Evolutionary conservation across 257 asterid genomes (phyloP).

Genomic region (Solanum phureja): DNA sequence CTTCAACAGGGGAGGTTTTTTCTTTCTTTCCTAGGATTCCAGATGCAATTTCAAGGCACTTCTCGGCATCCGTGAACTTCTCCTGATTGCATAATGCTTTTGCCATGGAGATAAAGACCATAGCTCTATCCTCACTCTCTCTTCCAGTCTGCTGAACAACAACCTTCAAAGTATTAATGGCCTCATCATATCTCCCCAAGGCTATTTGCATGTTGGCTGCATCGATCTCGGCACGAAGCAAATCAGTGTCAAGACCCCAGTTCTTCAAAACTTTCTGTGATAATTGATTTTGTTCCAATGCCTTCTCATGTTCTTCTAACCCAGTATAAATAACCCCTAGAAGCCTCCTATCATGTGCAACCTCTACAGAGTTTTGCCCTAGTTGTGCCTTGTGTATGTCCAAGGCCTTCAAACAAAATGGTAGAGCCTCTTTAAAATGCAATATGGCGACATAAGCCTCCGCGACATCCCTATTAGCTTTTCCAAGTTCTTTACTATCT

Average conservation of each 20-base stretch:
- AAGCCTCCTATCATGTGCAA: constrained; percentile 75
- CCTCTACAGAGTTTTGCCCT: constrained; percentile 80
- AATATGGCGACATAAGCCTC: constrained; percentile 75
- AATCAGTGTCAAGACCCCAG: constrained; percentile 73
- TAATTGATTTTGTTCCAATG: constrained; percentile 74
- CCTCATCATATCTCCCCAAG: constrained; percentile 66
- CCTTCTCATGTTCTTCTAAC: constrained; percentile 68
- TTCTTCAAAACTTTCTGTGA: constrained; percentile 71
- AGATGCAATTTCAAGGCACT: constrained; percentile 64
- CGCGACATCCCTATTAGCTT: constrained; percentile 73
- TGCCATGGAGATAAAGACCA: constrained; percentile 70
- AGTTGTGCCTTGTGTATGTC: constrained; percentile 53
- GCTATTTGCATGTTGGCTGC: constrained; percentile 94
- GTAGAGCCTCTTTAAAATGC: constrained; percentile 67
- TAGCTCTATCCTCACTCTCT: constrained; percentile 78
- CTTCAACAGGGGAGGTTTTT: constrained; percentile 44
- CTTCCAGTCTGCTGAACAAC: constrained; percentile 66
- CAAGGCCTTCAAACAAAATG: constrained; percentile 75
- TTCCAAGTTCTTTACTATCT: constrained; percentile 71
- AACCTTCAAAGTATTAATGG: constrained; percentile 60
- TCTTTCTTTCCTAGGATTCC: constrained; percentile 64
- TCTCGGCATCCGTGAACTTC: constrained; percentile 60
- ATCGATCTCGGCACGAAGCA: constrained; percentile 84
- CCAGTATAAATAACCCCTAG: constrained; percentile 89
- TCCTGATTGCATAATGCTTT: constrained; percentile 70